These are phyloP conservation scores for Talaromyces liani DNA, from an alignment of 495 filamentous ascomycete species.

Conservation along the genomic window DNA sequence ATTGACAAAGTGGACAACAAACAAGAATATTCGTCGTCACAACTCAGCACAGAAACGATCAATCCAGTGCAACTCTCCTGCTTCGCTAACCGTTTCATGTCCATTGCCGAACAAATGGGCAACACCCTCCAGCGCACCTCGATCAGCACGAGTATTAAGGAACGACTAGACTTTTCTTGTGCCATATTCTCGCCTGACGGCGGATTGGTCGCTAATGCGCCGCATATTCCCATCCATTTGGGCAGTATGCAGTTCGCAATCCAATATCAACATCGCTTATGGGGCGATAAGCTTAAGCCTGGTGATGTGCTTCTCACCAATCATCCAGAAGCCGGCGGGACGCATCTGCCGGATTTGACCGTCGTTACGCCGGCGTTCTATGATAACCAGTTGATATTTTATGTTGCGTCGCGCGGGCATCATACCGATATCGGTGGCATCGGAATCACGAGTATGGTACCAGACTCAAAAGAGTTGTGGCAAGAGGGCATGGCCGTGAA, in stretches of 20 bases:
- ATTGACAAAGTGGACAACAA: slow-evolving; percentile 52
- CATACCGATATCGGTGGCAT: slow-evolving; percentile 98
- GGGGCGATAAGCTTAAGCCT: slow-evolving; percentile 75
- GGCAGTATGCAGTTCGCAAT: slow-evolving; percentile 95
- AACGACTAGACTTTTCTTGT: slow-evolving; percentile 93
- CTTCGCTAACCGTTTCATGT: slow-evolving; percentile 97
- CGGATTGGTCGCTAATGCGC: slow-evolving; percentile 88
- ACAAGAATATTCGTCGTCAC: slow-evolving; percentile 69
- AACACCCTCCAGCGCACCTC: slow-evolving; percentile 92
- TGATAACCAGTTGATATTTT: slow-evolving; percentile 86
- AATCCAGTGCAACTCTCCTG: slow-evolving; percentile 91
- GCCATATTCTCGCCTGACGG: slow-evolving; percentile 87
- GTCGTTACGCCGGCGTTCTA: slow-evolving; percentile 81
- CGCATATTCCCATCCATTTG: slow-evolving; percentile 89
- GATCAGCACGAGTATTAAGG: slow-evolving; percentile 96
- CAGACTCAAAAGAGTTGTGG: slow-evolving; percentile 83
- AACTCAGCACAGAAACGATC: slow-evolving; percentile 69
- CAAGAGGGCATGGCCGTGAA: slow-evolving; percentile 94
- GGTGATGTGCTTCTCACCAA: slow-evolving; percentile 96
- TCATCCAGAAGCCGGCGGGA: slow-evolving; percentile 92
- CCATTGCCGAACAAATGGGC: slow-evolving; percentile 98
- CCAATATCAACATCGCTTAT: slow-evolving; percentile 85
- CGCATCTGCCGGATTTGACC: slow-evolving; percentile 86
- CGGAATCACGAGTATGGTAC: slow-evolving; percentile 93
- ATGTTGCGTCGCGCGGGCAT: slow-evolving; percentile 90